Evolutionary conservation across 805 yeast species (phyloP), one percentile per base, ranked within the genome.

Genomic region (Pichia manshurica): DNA sequence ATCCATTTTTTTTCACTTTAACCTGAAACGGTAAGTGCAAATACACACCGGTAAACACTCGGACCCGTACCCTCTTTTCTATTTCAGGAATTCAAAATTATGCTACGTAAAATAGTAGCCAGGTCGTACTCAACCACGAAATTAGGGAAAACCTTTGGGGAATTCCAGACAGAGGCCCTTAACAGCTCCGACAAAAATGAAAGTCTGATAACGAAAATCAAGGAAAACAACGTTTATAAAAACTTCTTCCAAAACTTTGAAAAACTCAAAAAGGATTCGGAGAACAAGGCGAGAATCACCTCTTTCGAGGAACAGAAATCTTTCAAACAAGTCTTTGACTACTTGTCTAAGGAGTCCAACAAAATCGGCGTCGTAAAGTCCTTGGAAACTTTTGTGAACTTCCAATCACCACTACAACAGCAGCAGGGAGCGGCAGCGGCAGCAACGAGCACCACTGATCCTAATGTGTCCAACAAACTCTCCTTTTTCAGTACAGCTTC

Each of bases 261-360:
- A 20, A 49, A 52, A 28, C 13, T 32, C 17, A 53, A 62, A 12
- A 54, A 52, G 20, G 46, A 49, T 36, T 41, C 42, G 15, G 51
- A 49, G 33, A 31, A 36, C 22, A 32, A 29, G 15, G 43, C 53
- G 13, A 56, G 56, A 39, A 49, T 58, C 38, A 52, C 65, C 3
- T 61, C 67, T 0, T 56, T 62, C 37, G 63, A 63, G 34, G 68
- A 64, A 42, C 64, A 62, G 44, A 59, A 63, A 43, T 61, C 67
- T 4, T 64, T 64, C 42, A 56, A 62, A 40, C 56, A 55, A 38
- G 60, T 64, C 3, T 61, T 64, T 17, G 57, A 60, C 36, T 60
- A 62, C 46, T 47, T 64, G 39, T 54, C 57, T 42, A 55, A 58
- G 21, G 49, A 50, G 9, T 32, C 49, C 9, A 51, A 46, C 35